A percentile compares a stretch with the other conserved stretches of the same genome.
These are phyloP conservation scores for Barbatosphaeria neglecta DNA, from an alignment of 495 filamentous ascomycete species.

Conservation along the genomic window DNA sequence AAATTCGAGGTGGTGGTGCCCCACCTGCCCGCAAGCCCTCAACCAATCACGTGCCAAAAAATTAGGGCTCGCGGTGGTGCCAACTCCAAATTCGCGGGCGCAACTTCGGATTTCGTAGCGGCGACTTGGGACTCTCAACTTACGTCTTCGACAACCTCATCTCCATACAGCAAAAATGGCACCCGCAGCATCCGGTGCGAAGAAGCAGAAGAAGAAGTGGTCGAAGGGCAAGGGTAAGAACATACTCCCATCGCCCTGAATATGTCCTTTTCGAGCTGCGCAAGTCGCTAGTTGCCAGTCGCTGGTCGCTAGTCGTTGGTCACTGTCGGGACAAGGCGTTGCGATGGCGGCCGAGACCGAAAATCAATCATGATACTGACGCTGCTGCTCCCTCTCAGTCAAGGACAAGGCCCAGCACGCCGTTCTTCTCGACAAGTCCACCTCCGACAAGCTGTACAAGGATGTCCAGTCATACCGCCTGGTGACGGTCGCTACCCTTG, in stretches of 20 bases:
- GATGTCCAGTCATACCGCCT: conserved; percentile 99
- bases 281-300: too few species aligned
- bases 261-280: too few species aligned
- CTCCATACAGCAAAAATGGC: conserved; percentile 44
- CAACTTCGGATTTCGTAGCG: background rate
- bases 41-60: conserved; percentile 4
- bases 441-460: conserved; percentile 87
- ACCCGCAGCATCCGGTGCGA: conserved; percentile 74
- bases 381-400: conserved; percentile 43
- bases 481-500: conserved; percentile 95
- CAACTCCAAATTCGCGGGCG: background rate
- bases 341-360: background rate
- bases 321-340: background rate
- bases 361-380: conserved; percentile 8
- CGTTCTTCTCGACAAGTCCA: conserved; percentile 65
- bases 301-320: too few species aligned
- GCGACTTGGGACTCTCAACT: conserved; percentile 7
- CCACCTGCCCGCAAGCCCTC: background rate
- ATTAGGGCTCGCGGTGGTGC: background rate
- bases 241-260: too few species aligned
- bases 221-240: conserved; percentile 79
- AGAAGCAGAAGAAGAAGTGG: conserved; percentile 99
- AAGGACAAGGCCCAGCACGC: conserved; percentile 99
- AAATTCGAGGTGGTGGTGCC: conserved; percentile 4
- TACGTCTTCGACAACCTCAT: conserved; percentile 26